phyloP scores from a whole-genome alignment of 2,329 filamentous ascomycete species.

The Calonectria pseudoreteaudii region DNA sequence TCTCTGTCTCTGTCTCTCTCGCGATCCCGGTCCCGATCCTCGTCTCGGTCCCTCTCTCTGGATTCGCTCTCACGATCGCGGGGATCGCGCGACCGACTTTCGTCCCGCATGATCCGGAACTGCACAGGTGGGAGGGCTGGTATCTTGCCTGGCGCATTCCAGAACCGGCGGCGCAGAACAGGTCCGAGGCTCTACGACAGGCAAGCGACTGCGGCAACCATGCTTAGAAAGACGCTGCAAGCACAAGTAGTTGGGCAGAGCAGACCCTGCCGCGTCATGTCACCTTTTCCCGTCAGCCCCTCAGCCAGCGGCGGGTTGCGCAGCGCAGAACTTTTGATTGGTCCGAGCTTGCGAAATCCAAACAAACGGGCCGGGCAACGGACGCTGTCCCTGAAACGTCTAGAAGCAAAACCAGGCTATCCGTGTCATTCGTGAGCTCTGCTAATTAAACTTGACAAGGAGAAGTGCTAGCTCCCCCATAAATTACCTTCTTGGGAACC shows the following conservation, averaged over 20 bases:
- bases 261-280: slow-evolving; percentile 27
- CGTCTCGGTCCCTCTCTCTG: slow-evolving; percentile 29
- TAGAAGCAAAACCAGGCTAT: not conserved
- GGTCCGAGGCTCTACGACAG: not conserved
- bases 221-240: slow-evolving; percentile 25
- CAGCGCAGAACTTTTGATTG: slow-evolving; percentile 36
- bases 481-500: not conserved
- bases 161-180: slow-evolving; percentile 29
- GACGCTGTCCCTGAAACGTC: slow-evolving; percentile 12
- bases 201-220: slow-evolving; percentile 19
- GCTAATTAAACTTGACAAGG: not conserved
- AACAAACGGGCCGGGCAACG: slow-evolving; percentile 34
- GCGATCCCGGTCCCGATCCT: slow-evolving; percentile 14
- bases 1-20: slow-evolving; percentile 24
- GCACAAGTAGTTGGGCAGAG: slow-evolving; percentile 17
- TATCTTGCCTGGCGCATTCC: slow-evolving; percentile 31
- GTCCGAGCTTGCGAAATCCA: slow-evolving; percentile 23
- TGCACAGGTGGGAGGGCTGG: slow-evolving; percentile 23
- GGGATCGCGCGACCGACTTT: slow-evolving; percentile 37
- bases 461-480: not conserved
- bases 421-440: not conserved
- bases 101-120: slow-evolving; percentile 38
- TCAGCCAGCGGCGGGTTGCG: slow-evolving; percentile 33
- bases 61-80: slow-evolving; percentile 32
- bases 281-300: slow-evolving; percentile 36